These are phyloP conservation scores for Alliaria petiolata DNA, from an alignment of 345 rosid genomes.

Conservation along the genomic window DNA sequence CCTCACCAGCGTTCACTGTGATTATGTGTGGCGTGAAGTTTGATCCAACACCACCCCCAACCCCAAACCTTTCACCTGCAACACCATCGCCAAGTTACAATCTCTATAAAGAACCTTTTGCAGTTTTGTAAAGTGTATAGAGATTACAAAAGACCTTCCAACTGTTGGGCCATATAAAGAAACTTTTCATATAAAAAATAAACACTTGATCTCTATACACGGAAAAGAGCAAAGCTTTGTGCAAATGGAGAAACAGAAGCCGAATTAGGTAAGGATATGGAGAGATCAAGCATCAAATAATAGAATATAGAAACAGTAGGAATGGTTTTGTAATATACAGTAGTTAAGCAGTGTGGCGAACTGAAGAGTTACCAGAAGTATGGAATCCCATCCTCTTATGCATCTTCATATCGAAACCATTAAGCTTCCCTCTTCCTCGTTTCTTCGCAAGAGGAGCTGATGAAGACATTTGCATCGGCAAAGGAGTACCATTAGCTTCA, in stretches of 20 bases:
- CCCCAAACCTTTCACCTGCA: conserved; percentile 50
- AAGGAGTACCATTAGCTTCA: conserved; percentile 61
- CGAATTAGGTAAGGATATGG: not conserved
- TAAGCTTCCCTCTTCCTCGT: conserved; percentile 37
- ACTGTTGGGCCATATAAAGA: too few relatives aligned
- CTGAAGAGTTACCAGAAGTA: conserved; percentile 39
- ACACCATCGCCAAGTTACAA: conserved; percentile 11
- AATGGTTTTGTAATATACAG: too few relatives aligned
- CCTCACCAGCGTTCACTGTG: conserved; percentile 80
- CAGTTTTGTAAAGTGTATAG: not conserved
- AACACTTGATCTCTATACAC: too few relatives aligned
- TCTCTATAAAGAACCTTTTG: not conserved
- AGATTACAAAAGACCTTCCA: not conserved
- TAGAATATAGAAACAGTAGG: too few relatives aligned
- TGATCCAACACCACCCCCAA: conserved; percentile 52
- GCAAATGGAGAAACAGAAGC: not conserved
- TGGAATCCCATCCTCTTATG: conserved; percentile 46
- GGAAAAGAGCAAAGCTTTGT: not conserved
- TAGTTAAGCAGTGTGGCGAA: not conserved
- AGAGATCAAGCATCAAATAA: not conserved
- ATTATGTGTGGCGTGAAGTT: conserved; percentile 79
- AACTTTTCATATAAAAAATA: too few relatives aligned
- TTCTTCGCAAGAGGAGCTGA: conserved; percentile 45
- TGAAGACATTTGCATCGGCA: conserved; percentile 57
- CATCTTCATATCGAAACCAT: conserved; percentile 48